Evolutionary conservation across 2,329 filamentous ascomycete species (phyloP), one percentile per base, ranked within the genome.

Genomic region (Neofusicoccum parvum): DNA sequence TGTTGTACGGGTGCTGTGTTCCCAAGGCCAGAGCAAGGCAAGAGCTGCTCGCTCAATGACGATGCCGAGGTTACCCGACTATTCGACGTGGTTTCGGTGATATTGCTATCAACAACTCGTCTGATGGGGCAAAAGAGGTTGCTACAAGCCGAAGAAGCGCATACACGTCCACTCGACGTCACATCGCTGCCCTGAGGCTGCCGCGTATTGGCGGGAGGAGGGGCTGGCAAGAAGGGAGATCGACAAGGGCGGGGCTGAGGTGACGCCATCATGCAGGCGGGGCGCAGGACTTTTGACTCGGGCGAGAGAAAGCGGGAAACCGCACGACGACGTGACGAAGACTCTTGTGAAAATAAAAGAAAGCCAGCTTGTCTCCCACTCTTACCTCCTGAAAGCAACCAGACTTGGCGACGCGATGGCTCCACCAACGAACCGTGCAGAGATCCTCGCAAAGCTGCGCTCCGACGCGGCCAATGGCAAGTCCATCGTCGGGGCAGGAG

Each of bases 401-500:
- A 15, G 43, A 23, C 10, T 34, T 15, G 15, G 39, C 34, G 46
- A 37, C n/a, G 43, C 27, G 17, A 88, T 88, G 86, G 76, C 82
- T 12, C 85, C 86, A n/a, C 86, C 85, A 41, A 86, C 82, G 45
- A 80, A 84, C 63, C 81, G 88, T 51, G 74, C 80, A 36, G 80
- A 87, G 67, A 86, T 90, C 62, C 81, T 91, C 9, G 72, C 75
- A 15, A 77, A 78, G 46, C 84, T 91, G 36, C 81, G 82, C 50
- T 76, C 81, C 20, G 82, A 85, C 65, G 83, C 90, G 64, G 76
- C 80, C 34, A 77, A 83, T 67, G 85, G 85, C 39, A 83, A 83
- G 50, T 81, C 86, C 64, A 87, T 91, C 56, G 83, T 91, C 50
- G 89, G 88, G n/a, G 88, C 88, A 0, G 89, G 89, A 11, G 89